phyloP scores from a whole-genome alignment of 768 basidiomycete species.

The Hygrocybe coccinea region DNA sequence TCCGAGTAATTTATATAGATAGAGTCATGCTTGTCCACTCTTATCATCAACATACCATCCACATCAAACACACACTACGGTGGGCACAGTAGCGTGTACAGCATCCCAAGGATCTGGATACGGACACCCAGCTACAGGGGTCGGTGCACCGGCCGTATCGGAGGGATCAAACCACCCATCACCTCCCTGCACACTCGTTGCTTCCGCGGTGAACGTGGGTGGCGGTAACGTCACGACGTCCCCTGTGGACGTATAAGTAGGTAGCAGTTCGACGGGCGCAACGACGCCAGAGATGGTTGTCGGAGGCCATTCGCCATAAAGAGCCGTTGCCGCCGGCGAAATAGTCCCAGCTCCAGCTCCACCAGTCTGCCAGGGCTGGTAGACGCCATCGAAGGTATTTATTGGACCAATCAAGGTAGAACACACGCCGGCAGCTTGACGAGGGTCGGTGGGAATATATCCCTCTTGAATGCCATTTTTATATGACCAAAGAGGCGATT shows the following conservation, averaged over 20 bases:
- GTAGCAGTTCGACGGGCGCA: constrained; percentile 41
- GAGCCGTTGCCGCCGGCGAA: constrained; percentile 41
- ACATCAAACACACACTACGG: constrained; percentile 19
- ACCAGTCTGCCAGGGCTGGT: constrained; percentile 70
- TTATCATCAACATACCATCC: no score
- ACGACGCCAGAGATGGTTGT: constrained; percentile 48
- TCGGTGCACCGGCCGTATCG: constrained; percentile 50
- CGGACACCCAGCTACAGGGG: constrained; percentile 50
- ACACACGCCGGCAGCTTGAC: constrained; percentile 69
- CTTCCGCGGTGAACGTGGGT: constrained; percentile 42
- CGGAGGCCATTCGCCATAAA: constrained; percentile 65
- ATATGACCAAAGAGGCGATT: constrained; percentile 90
- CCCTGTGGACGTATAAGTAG: constrained; percentile 70
- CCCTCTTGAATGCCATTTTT: constrained; percentile 83
- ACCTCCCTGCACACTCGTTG: constrained; percentile 19
- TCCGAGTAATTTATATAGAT: no score
- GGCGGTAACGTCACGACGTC: constrained; percentile 59
- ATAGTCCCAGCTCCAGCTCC: constrained; percentile 69
- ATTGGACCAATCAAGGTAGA: constrained; percentile 40
- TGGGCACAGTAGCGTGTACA: constrained; percentile 29
- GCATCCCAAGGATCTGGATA: constrained; percentile 51
- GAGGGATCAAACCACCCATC: constrained; percentile 78
- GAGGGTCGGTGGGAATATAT: constrained; percentile 90
- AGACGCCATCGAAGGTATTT: constrained; percentile 48
- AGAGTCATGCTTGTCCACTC: no score